Conservation (phyloP, 1,284 basidiomycete genomes). For the Rhodotorula sp. region DNA sequence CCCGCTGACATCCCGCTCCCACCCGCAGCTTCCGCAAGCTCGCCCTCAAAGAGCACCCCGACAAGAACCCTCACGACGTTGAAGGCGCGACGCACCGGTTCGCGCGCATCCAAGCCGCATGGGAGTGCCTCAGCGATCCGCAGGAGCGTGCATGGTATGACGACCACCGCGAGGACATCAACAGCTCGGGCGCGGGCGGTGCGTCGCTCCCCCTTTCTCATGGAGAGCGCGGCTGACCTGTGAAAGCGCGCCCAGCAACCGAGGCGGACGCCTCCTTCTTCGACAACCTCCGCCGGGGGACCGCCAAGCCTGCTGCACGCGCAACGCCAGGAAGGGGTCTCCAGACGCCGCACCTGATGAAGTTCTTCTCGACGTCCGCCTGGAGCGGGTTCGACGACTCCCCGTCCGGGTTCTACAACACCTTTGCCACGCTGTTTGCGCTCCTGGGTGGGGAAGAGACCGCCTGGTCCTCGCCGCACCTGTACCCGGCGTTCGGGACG, state of each 20-base stretch:
- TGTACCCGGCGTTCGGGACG: slow-evolving; percentile 81
- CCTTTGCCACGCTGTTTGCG: slow-evolving; percentile 85
- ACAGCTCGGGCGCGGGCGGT: not conserved
- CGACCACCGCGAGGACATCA: slow-evolving; percentile 76
- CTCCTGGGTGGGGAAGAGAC: slow-evolving; percentile 79
- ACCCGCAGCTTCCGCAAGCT: slow-evolving; percentile 37
- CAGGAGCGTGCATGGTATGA: slow-evolving; percentile 99
- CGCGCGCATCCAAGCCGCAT: slow-evolving; percentile 86
- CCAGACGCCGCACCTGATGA: slow-evolving; percentile 69
- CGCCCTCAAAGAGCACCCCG: slow-evolving; percentile 53
- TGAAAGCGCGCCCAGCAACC: slow-evolving; percentile 55
- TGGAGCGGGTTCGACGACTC: slow-evolving; percentile 73
- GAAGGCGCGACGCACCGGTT: slow-evolving; percentile 88
- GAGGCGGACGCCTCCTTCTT: slow-evolving; percentile 67
- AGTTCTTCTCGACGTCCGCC: slow-evolving; percentile 78
- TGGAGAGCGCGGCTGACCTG: not conserved
- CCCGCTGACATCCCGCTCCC: not conserved
- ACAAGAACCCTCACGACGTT: slow-evolving; percentile 53
- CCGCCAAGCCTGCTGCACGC: slow-evolving; percentile 52
- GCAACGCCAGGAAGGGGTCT: slow-evolving; percentile 74
- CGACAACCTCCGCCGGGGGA: slow-evolving; percentile 27
- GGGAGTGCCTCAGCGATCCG: slow-evolving; percentile 79
- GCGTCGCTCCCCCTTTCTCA: slow-evolving; percentile 14
- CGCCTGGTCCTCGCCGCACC: slow-evolving; percentile 52
- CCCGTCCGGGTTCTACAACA: slow-evolving; percentile 78